A percentile compares a stretch with the other conserved stretches of the same genome.
phyloP scores from a whole-genome alignment of 148 eudicot species.

The Vaccinium macrocarpon region DNA sequence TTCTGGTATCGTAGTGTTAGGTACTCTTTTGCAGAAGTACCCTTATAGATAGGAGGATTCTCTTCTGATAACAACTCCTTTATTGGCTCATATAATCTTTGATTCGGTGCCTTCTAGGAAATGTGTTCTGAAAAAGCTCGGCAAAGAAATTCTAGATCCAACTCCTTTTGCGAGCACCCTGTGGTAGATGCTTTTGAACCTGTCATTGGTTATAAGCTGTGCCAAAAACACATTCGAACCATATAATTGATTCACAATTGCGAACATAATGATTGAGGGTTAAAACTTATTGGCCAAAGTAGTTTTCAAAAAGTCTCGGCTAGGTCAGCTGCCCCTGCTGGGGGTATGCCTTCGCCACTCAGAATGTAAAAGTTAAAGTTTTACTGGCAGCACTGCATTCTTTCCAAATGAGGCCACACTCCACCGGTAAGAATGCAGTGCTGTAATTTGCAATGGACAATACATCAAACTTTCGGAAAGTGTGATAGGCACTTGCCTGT shows the following conservation, averaged over 20 bases:
- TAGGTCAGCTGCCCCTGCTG: too few species aligned
- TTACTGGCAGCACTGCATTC: neutral
- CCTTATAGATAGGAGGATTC: slow-evolving; percentile 12
- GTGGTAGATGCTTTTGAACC: neutral
- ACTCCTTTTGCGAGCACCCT: neutral
- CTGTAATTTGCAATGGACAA: neutral
- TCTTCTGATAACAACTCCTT: neutral
- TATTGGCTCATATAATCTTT: neutral
- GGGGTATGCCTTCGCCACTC: too few species aligned
- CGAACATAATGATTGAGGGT: neutral
- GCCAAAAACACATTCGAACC: neutral
- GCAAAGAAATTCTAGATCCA: slow-evolving; percentile 6
- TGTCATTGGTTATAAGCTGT: slow-evolving; percentile 9
- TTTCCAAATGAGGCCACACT: neutral
- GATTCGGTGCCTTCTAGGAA: neutral
- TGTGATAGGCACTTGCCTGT: slow-evolving; percentile 19
- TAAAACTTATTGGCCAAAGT: neutral
- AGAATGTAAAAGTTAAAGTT: too few species aligned
- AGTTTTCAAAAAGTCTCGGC: too few species aligned
- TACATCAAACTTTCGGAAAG: neutral
- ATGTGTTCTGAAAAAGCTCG: neutral
- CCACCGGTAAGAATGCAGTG: neutral
- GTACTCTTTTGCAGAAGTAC: neutral
- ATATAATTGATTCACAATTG: neutral
- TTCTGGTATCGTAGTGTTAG: neutral